phyloP scores from a whole-genome alignment of 2,329 filamentous ascomycete species.

The Pseudogymnoascus sp. region DNA sequence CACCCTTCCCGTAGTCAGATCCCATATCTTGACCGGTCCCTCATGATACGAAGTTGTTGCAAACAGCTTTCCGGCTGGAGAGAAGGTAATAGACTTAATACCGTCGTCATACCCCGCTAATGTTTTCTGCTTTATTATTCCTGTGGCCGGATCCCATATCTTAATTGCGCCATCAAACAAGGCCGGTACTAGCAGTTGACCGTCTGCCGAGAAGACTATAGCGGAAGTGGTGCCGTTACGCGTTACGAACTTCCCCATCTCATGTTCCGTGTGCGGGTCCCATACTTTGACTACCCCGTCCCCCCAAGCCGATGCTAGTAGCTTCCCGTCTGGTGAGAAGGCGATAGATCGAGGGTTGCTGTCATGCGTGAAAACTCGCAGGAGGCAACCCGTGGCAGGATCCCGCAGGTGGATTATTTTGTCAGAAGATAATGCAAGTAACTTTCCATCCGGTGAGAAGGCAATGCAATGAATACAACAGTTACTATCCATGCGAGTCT shows the following conservation, averaged over 20 bases:
- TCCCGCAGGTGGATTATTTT: neutral
- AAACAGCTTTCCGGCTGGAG: neutral
- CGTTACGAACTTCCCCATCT: neutral
- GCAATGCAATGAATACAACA: neutral
- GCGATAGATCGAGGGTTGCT: slow-evolving; percentile 2
- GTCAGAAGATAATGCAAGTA: neutral
- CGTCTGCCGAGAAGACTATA: slow-evolving; percentile 10
- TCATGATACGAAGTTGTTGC: slow-evolving; percentile 1
- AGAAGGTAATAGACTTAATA: slow-evolving; percentile 9
- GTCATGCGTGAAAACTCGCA: neutral
- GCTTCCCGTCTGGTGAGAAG: slow-evolving; percentile 9
- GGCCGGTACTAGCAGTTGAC: neutral
- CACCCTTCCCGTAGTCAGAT: neutral
- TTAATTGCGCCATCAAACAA: neutral
- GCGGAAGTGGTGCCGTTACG: neutral
- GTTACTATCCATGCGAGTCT: neutral
- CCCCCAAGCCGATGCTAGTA: neutral
- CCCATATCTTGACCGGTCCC: slow-evolving; percentile 9
- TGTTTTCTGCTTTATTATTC: neutral
- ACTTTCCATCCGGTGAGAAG: slow-evolving; percentile 8
- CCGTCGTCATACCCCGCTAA: neutral
- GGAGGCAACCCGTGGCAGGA: neutral
- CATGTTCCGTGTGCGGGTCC: slow-evolving; percentile 3
- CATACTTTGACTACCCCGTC: slow-evolving; percentile 6
- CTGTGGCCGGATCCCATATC: slow-evolving; percentile 5